Evolutionary conservation across 768 basidiomycete genomes (phyloP).

Genomic region (Hortiboletus flavorubellus): DNA sequence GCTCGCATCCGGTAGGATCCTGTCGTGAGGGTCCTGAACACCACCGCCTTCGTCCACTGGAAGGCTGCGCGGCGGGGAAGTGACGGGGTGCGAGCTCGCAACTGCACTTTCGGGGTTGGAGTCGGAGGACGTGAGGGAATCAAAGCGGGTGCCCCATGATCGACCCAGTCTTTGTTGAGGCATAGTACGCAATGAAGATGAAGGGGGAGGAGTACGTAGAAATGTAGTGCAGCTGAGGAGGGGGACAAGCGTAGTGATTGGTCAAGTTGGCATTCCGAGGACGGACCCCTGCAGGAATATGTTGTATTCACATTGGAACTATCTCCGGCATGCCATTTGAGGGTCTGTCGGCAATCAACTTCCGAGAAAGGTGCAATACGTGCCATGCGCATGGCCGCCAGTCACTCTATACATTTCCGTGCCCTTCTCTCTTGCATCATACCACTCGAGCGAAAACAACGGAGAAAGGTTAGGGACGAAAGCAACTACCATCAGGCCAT

Average conservation of each 20-base stretch:
- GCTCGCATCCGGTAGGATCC: conserved; percentile 69
- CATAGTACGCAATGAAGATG: conserved; percentile 35
- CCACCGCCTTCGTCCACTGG: conserved; percentile 29
- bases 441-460: conserved; percentile 22
- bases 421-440: conserved; percentile 28
- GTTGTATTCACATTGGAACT: conserved; percentile 17
- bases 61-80: conserved; percentile 16
- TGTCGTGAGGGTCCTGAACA: conserved; percentile 37
- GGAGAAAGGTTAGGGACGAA: conserved; percentile 19
- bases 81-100: conserved; percentile 5
- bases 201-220: conserved; percentile 12
- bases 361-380: conserved; percentile 23
- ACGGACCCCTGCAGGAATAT: conserved; percentile 11
- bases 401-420: conserved; percentile 26
- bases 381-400: conserved; percentile 9
- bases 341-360: conserved; percentile 24
- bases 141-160: conserved; percentile 72
- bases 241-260: conserved; percentile 11
- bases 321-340: conserved; percentile 12
- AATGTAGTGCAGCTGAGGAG: conserved; percentile 13
- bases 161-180: conserved; percentile 44
- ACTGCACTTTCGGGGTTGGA: conserved; percentile 27
- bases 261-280: conserved; percentile 23
- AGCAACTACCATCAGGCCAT: conserved; percentile 12
- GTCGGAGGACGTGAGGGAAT: conserved; percentile 54